Evolutionary conservation across 2,329 filamentous ascomycete genomes (phyloP).

Genomic region (Colletotrichum chlorophyti): DNA sequence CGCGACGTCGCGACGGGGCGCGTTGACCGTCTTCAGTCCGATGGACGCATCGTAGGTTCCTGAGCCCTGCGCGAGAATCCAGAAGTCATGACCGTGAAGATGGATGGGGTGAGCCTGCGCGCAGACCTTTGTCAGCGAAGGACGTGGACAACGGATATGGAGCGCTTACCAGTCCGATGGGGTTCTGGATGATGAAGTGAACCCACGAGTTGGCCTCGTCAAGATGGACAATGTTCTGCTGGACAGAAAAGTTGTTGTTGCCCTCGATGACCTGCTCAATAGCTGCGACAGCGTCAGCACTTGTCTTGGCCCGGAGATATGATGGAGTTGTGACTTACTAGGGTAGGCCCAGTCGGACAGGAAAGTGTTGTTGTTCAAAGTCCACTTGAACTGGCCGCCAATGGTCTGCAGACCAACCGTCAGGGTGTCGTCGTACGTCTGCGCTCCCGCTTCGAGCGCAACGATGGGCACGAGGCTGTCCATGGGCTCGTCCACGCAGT

Average conservation of each 20-base stretch:
- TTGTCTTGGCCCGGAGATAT: not conserved
- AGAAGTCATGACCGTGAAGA: conserved; percentile 53
- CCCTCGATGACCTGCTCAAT: conserved; percentile 30
- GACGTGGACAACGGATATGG: not conserved
- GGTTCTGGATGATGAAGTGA: conserved; percentile 41
- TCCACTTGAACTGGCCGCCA: conserved; percentile 51
- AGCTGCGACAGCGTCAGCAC: not conserved
- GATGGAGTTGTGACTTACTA: conserved; percentile 31
- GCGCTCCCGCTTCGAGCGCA: conserved; percentile 36
- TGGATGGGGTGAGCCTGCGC: conserved; percentile 51
- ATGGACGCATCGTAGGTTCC: conserved; percentile 33
- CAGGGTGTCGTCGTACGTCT: conserved; percentile 38
- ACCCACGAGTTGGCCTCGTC: conserved; percentile 35
- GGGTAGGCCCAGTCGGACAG: conserved; percentile 54
- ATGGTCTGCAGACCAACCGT: conserved; percentile 32
- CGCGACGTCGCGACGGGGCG: conserved; percentile 59
- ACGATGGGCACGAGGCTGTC: conserved; percentile 42
- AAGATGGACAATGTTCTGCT: conserved; percentile 33
- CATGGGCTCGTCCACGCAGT: conserved; percentile 43
- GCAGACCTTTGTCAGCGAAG: not conserved
- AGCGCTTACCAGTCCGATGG: conserved; percentile 30
- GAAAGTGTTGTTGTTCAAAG: conserved; percentile 53
- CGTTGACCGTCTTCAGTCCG: conserved; percentile 43
- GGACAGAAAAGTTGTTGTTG: conserved; percentile 30
- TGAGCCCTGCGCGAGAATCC: conserved; percentile 35